Base-by-base conservation (phyloP, 2,329 filamentous ascomycete species). In the Chaetomiaceae sp. region DNA sequence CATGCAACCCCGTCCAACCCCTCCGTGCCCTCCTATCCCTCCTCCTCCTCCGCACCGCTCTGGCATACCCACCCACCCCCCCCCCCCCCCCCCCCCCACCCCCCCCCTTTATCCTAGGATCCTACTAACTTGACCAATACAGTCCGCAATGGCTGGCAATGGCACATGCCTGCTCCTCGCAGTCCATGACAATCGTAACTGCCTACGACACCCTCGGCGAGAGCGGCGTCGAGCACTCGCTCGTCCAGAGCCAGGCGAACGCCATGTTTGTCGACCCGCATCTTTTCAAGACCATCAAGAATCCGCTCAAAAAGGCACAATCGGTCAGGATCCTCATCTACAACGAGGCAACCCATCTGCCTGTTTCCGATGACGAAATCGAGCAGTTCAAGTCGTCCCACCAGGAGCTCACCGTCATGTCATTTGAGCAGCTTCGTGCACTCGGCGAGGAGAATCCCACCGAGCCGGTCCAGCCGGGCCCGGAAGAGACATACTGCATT, bases 181-280 rank as follows among this genome's bases (percentile, higher is more conserved):
- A 97, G 71, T 91, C 89, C 40, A 83, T 96, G 68, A 84, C 89
- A 54, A 91, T 96, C 61, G 92, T 96, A 46, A 97, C 92, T 41
- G 90, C 91, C 46, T 96, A 96, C 71, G 91, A 96, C 70, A 95
- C 90, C 27, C 85, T 96, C 40, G 91, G 91, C 49, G 81, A 89
- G 64, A 83, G 85, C 57, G 91, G 90, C 42, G 80, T 96, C 58
- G 84, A 86, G 73, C 90, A 95, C 75, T 95, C 90, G 3, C 80
- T 96, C 59, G 77, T 84, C 20, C 88, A 95, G 72, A 94, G 90
- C 48, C 77, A 84, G 57, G 86, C 89, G 48, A 84, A 84, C 63
- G 85, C 86, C 69, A 92, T 96, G 76, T 96, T 91, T 72, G 80
- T 90, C 58, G 91, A 96, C 67, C 87, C 91, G 8, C 83, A 88